Evolutionary conservation across 2,329 filamentous ascomycete genomes (phyloP), one percentile per base, ranked within the genome.

Genomic region (Capronia epimyces): DNA sequence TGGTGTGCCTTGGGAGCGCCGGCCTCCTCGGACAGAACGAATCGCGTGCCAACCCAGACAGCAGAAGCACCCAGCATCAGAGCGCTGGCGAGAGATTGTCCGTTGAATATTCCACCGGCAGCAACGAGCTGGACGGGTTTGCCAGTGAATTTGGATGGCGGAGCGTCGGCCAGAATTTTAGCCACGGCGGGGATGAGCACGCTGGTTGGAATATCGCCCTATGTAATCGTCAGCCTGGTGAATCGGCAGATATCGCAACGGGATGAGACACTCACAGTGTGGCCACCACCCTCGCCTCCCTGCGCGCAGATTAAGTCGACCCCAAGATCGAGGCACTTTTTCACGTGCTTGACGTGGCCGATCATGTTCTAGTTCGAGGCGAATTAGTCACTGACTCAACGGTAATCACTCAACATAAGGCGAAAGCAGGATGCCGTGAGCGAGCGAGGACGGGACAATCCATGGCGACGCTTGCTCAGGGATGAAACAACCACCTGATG

Each of bases 241-340:
- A 21, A 18, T 3, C 24, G 41, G 12, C 89, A n/a, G 22, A 25
- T 6, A 1, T 29, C n/a, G n/a, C 27, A 8, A 16, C 13, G 12
- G 20, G 10, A 10, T 27, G 15, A 25, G 2, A 29, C 16, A 6
- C 50, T 39, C 47, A 56, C 55, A 25, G 59, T 96, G 78, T 96
- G 90, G 61, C 93, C 93, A 69, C 93, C 93, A 59, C 93, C 93
- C 76, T 98, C 93, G 64, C 93, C 91, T 68, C 93, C 93, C 76
- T 98, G 93, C 46, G 93, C 93, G 76, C 91, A 97, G 75, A 98
- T 97, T 65, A 98, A 86, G 72, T 98, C 93, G 63, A 84, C 88
- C 60, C 90, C 93, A 52, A 90, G 80, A 44, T 91, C 89, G 57
- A 98, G 79, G 72, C 89, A 94, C 80, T 97, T 98, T 74, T 89